These are phyloP conservation scores for Santalum album DNA, from an alignment of 164 flowering plant genomes.

Conservation along the genomic window DNA sequence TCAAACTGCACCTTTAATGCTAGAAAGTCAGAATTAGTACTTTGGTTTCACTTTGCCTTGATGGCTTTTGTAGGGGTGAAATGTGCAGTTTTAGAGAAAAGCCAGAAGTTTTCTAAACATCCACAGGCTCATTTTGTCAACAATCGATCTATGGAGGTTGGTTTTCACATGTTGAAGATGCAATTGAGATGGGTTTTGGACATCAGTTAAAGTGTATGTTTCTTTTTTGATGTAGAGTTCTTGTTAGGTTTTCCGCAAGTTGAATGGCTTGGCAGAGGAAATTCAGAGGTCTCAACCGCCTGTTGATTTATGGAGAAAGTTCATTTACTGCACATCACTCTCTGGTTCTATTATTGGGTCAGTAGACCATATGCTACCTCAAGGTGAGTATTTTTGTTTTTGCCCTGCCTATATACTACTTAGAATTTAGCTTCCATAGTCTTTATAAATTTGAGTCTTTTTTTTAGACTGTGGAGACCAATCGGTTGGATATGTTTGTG, in stretches of 20 bases:
- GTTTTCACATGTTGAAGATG: slow-evolving; percentile 1
- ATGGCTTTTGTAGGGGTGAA: slow-evolving; percentile 49
- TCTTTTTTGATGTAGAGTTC: slow-evolving; percentile 14
- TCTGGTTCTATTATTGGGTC: slow-evolving; percentile 71
- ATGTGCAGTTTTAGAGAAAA: slow-evolving; percentile 81
- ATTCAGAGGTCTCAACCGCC: slow-evolving; percentile 73
- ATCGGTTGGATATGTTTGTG: no score
- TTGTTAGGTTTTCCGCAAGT: slow-evolving; percentile 67
- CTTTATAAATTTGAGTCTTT: no score
- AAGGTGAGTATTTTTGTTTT: no score
- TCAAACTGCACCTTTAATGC: no score
- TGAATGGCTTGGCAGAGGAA: slow-evolving; percentile 80
- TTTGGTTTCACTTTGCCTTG: not conserved
- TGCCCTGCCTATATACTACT: no score
- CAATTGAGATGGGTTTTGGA: slow-evolving; percentile 1
- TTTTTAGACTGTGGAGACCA: no score
- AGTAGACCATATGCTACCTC: slow-evolving; percentile 90
- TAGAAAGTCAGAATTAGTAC: no score
- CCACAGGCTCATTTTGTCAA: slow-evolving; percentile 98
- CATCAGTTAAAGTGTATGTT: slow-evolving; percentile 1
- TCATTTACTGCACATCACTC: slow-evolving; percentile 83
- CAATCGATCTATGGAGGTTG: slow-evolving; percentile 97
- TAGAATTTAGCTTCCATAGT: no score
- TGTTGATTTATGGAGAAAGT: slow-evolving; percentile 85
- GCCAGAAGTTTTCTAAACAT: slow-evolving; percentile 55